These are phyloP conservation scores for Chaetoscypha palmicola DNA, from an alignment of 2,329 filamentous ascomycete genomes.

Conservation along the genomic window DNA sequence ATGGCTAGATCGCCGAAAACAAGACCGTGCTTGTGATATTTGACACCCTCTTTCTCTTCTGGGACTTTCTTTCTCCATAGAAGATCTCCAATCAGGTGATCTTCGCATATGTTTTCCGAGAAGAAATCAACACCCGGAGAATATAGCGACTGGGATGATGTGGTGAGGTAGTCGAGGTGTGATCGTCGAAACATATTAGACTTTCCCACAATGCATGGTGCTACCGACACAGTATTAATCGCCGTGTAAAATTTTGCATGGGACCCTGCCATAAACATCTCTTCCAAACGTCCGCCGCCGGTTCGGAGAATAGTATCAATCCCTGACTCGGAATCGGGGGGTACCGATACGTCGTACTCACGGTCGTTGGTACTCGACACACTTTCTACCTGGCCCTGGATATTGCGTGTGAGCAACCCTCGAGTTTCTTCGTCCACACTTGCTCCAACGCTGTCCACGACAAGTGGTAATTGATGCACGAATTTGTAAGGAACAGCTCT, in stretches of 20 bases:
- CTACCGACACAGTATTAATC: slow-evolving; percentile 87
- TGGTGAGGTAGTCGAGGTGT: slow-evolving; percentile 71
- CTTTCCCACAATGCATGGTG: slow-evolving; percentile 92
- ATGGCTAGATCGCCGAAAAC: slow-evolving; percentile 81
- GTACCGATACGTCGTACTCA: slow-evolving; percentile 20
- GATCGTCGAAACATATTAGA: slow-evolving; percentile 97
- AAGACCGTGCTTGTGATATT: slow-evolving; percentile 71
- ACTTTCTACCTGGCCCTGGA: slow-evolving; percentile 9
- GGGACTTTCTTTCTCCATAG: slow-evolving; percentile 68
- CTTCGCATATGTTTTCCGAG: slow-evolving; percentile 93
- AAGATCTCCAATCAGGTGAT: slow-evolving; percentile 88
- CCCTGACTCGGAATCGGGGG: slow-evolving; percentile 22
- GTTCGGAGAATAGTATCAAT: slow-evolving; percentile 24
- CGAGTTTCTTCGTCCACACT: slow-evolving; percentile 22
- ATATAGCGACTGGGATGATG: slow-evolving; percentile 33
- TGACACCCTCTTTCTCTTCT: slow-evolving; percentile 35
- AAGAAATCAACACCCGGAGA: slow-evolving; percentile 81
- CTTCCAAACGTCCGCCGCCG: slow-evolving; percentile 80
- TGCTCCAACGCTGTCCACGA: slow-evolving; percentile 61
- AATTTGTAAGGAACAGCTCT: slow-evolving; percentile 68
- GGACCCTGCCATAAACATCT: slow-evolving; percentile 87
- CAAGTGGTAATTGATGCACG: slow-evolving; percentile 86
- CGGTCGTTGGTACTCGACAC: slow-evolving; percentile 30
- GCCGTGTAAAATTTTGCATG: slow-evolving; percentile 98
- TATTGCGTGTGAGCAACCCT: slow-evolving; percentile 14